Percentiles rank a stretch among this genome's conserved stretches.
Conservation (phyloP, 352 stramenopile species). For the Globisporangium cederbergense region DNA sequence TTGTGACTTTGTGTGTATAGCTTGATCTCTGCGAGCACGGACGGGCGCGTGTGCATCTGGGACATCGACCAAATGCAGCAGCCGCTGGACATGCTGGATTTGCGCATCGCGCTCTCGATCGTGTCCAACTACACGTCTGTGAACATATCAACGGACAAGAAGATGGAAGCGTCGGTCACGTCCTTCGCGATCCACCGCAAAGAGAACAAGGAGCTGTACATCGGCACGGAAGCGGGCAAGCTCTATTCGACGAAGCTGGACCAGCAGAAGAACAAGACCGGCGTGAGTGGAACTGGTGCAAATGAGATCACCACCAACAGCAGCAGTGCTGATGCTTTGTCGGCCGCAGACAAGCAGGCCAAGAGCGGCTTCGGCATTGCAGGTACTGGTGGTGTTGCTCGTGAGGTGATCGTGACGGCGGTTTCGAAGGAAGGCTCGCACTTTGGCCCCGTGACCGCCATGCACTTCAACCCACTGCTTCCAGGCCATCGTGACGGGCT, state of each 20-base stretch:
- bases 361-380: slow-evolving; percentile 22
- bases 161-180: slow-evolving; percentile 84
- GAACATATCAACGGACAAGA: slow-evolving; percentile 68
- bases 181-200: slow-evolving; percentile 79
- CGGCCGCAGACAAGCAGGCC: slow-evolving; percentile 36
- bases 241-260: slow-evolving; percentile 76
- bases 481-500: slow-evolving; percentile 69
- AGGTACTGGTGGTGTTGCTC: slow-evolving; percentile 17
- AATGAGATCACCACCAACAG: slow-evolving; percentile 18
- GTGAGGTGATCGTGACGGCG: slow-evolving; percentile 68
- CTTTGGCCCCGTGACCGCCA: slow-evolving; percentile 79
- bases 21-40: slow-evolving; percentile 82
- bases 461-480: slow-evolving; percentile 81
- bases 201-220: slow-evolving; percentile 81
- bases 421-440: slow-evolving; percentile 69
- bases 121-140: slow-evolving; percentile 69
- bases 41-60: slow-evolving; percentile 85
- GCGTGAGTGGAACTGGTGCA: slow-evolving; percentile 11
- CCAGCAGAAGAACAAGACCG: slow-evolving; percentile 64
- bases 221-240: slow-evolving; percentile 81
- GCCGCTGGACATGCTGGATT: slow-evolving; percentile 78
- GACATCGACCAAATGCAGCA: slow-evolving; percentile 83
- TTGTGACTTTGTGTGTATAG: slow-evolving; percentile 23
- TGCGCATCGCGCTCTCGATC: slow-evolving; percentile 77
- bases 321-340: slow-evolving; percentile 10